Percentiles rank a stretch among this genome's conserved stretches.
Conservation (phyloP, 129 eudicot species). For the Erigeron canadensis region DNA sequence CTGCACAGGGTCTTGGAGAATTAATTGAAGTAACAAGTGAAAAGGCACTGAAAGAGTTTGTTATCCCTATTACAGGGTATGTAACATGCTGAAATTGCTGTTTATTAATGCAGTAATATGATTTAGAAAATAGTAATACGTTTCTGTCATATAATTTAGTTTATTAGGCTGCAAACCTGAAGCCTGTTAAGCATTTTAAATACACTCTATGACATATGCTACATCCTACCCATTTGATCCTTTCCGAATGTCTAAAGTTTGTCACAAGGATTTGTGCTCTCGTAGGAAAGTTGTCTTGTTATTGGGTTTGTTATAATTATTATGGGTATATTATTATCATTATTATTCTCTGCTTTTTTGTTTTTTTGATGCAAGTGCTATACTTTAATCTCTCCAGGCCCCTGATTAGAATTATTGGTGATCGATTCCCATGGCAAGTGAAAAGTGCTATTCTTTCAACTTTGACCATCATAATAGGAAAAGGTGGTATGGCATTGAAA, state of each 20-base stretch:
- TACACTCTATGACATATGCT: too few relatives aligned
- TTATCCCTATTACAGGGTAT: constrained; percentile 96
- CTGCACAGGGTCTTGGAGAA: constrained; percentile 97
- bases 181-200: too few relatives aligned
- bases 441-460: constrained; percentile 98
- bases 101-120: neutral
- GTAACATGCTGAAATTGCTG: constrained; percentile 1
- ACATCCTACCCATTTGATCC: too few relatives aligned
- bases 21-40: constrained; percentile 96
- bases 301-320: too few relatives aligned
- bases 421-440: constrained; percentile 98
- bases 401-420: constrained; percentile 91
- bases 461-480: constrained; percentile 77
- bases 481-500: constrained; percentile 95
- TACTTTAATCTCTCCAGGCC: constrained; percentile 55
- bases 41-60: constrained; percentile 78
- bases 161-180: neutral
- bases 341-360: neutral
- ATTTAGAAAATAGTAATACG: neutral
- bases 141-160: neutral
- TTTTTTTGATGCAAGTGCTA: constrained; percentile 17
- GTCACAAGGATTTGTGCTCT: neutral
- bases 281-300: neutral
- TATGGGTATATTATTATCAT: neutral
- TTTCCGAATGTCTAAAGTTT: too few relatives aligned